Base-by-base conservation (phyloP, 2,329 filamentous ascomycete genomes). In the Scortechinia acanthostroma region DNA sequence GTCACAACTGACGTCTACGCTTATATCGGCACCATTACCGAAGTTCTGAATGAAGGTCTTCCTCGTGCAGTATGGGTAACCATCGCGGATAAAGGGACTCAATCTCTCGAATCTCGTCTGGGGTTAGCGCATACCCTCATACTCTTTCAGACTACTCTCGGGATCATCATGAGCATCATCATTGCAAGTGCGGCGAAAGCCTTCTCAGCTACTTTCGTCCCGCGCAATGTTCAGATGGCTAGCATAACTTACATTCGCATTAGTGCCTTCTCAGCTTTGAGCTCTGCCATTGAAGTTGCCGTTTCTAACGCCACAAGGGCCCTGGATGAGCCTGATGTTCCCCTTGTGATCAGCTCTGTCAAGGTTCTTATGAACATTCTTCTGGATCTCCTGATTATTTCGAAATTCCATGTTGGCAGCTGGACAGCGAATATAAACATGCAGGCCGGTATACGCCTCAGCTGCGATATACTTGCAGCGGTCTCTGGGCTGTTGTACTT, bases 21-120 rank as follows among this genome's bases (percentile, higher is more conserved):
- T 0, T 88, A 88, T 57, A 85, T 88, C 48, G 71, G 74, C 17
- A 73, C 80, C 1, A 68, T 87, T 0, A 76, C 74, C 1, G 80
- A 88, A 55, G 81, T 86, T 0, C 59, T 89, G 15, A 88, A 88
- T 50, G 84, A 89, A 56, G 83, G 84, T 1, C 73, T 89, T 0
- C 83, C 83, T 0, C 71, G 83, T 19, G 78, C 82, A 0, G 71
- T 81, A 0, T 89, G 80, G 76, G 67, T 81, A 4, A 72, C 86
- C 46, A 86, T 88, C 46, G 83, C 80, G 4, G 80, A 88, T 58
- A 72, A 71, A 21, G 61, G 74, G 0, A 77, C 73, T 1, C 71
- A 80, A 1, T 64, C 65, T 0, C 56, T 73, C 0, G 47, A 10
- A 10, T 66, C 74, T 14, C 71, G 83, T 0, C 61, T 87, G 1